These are phyloP conservation scores for Fraxinus albicans DNA, from an alignment of 305 asterid genomes.

Conservation along the genomic window DNA sequence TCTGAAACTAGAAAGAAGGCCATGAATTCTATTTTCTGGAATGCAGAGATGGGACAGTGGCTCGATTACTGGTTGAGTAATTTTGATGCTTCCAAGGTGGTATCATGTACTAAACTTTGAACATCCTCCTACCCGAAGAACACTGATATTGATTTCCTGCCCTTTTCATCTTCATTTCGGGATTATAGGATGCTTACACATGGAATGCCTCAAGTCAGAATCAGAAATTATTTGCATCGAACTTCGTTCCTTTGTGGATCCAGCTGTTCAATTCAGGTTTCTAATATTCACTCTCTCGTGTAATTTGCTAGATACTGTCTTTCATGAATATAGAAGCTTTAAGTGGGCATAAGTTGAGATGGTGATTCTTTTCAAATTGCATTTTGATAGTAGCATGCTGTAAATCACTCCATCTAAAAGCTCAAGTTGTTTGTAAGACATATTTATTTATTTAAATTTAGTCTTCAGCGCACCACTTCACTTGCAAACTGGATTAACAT, in stretches of 20 bases:
- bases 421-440: background rate
- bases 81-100: slow-evolving; percentile 34
- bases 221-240: slow-evolving; percentile 62
- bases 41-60: slow-evolving; percentile 74
- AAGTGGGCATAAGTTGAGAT: background rate
- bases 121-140: background rate
- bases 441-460: background rate
- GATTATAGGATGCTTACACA: slow-evolving; percentile 40
- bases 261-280: slow-evolving; percentile 61
- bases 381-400: background rate
- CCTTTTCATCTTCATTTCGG: slow-evolving; percentile 3
- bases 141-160: background rate
- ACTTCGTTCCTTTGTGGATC: slow-evolving; percentile 83
- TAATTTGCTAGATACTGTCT: background rate
- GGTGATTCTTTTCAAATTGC: background rate
- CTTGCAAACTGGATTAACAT: background rate
- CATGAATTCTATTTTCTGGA: slow-evolving; percentile 70
- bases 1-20: slow-evolving; percentile 59
- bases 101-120: background rate
- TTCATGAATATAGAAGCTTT: background rate
- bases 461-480: background rate
- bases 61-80: slow-evolving; percentile 72
- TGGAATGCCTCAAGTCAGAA: slow-evolving; percentile 64
- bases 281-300: background rate
- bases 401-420: background rate